These are phyloP conservation scores for Coelastrella sp. DNA, from an alignment of 139 green algal genomes.

Conservation along the genomic window DNA sequence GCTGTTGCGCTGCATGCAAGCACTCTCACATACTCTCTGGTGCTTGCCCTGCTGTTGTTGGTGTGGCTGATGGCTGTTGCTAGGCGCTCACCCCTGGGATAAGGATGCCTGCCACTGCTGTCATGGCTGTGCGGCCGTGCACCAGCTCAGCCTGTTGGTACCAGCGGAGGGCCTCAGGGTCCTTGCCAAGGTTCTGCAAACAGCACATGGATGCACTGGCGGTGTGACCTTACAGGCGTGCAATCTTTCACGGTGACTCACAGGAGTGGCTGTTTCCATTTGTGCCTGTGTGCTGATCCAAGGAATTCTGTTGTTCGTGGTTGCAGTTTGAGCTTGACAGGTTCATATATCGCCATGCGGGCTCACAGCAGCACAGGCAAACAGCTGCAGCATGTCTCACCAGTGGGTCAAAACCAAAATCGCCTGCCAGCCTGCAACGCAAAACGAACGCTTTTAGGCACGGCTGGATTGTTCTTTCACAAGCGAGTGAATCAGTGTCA, in stretches of 20 bases:
- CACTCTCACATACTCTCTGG: not conserved
- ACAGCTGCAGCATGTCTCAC: not conserved
- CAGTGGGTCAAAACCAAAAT: slow-evolving; percentile 71
- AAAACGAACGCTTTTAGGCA: too few species aligned
- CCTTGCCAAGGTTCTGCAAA: slow-evolving; percentile 83
- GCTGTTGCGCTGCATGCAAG: too few species aligned
- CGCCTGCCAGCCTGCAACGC: slow-evolving; percentile 49
- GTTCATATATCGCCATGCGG: not conserved
- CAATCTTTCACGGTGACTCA: too few species aligned
- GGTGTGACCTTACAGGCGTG: not conserved
- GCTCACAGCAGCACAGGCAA: not conserved
- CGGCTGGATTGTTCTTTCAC: too few species aligned
- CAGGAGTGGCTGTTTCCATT: too few species aligned
- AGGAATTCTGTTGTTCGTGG: too few species aligned
- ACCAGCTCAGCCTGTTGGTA: slow-evolving; percentile 91
- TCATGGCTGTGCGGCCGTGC: slow-evolving; percentile 91
- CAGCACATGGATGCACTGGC: not conserved
- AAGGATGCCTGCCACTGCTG: slow-evolving; percentile 88
- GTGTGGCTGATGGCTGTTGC: not conserved
- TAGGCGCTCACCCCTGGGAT: slow-evolving; percentile 67
- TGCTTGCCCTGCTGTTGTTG: slow-evolving; percentile 8
- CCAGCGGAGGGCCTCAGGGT: slow-evolving; percentile 83
- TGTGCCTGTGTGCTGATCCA: too few species aligned
- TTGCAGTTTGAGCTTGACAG: too few species aligned
- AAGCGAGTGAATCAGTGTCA: too few species aligned